phyloP scores from a whole-genome alignment of 2,329 filamentous ascomycete species.

The Paraphaeosphaeria minitans region DNA sequence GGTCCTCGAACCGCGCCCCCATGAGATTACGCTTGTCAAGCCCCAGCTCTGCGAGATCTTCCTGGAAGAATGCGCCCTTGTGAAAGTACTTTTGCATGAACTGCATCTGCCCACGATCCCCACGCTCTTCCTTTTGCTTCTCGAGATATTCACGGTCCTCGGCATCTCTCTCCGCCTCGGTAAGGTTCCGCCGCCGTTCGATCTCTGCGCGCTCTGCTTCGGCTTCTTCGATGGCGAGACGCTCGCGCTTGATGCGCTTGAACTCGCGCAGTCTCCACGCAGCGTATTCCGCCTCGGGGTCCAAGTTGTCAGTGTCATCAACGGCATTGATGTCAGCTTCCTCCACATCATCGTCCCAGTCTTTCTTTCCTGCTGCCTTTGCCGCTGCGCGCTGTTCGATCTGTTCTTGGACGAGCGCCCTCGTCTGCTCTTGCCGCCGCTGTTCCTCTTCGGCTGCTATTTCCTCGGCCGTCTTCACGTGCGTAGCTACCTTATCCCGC shows the following conservation, averaged over 20 bases:
- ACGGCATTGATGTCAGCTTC: slow-evolving; percentile 75
- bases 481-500: slow-evolving; percentile 51
- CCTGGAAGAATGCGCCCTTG: slow-evolving; percentile 93
- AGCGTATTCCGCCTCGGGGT: slow-evolving; percentile 85
- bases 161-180: slow-evolving; percentile 79
- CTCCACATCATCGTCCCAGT: slow-evolving; percentile 76
- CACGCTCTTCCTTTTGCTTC: slow-evolving; percentile 76
- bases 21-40: slow-evolving; percentile 83
- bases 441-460: slow-evolving; percentile 57
- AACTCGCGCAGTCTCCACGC: slow-evolving; percentile 95
- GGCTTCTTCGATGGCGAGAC: slow-evolving; percentile 79
- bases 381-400: slow-evolving; percentile 80
- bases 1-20: slow-evolving; percentile 84
- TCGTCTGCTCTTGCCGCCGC: slow-evolving; percentile 71
- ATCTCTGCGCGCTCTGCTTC: slow-evolving; percentile 89
- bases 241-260: slow-evolving; percentile 83
- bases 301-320: slow-evolving; percentile 85
- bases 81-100: slow-evolving; percentile 98
- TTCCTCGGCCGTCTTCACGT: slow-evolving; percentile 46
- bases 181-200: slow-evolving; percentile 85
- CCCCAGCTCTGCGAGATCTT: slow-evolving; percentile 75
- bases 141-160: slow-evolving; percentile 83
- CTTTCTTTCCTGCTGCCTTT: slow-evolving; percentile 74
- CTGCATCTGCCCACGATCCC: slow-evolving; percentile 76
- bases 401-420: slow-evolving; percentile 85